Percentiles rank a stretch among this genome's conserved stretches.
These are phyloP conservation scores for Ganoderma boninense DNA, from an alignment of 1,284 basidiomycete genomes.

Conservation along the genomic window DNA sequence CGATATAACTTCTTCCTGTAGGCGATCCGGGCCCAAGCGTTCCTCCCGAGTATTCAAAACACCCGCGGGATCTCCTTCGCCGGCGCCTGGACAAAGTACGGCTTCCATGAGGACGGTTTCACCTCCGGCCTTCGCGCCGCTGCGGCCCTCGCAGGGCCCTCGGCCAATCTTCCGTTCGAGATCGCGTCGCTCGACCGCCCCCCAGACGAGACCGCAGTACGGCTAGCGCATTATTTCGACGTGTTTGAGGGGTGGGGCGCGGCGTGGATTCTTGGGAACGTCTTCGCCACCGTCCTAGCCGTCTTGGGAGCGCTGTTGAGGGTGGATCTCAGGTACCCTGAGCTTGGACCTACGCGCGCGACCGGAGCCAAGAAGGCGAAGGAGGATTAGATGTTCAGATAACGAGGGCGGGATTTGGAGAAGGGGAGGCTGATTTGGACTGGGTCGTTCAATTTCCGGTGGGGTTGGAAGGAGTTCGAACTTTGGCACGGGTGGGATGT, in stretches of 20 bases:
- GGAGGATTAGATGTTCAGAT: constrained; percentile 1
- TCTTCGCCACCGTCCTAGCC: constrained; percentile 21
- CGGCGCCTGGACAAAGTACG: constrained; percentile 85
- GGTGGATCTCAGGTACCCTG: constrained; percentile 24
- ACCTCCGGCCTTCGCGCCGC: constrained; percentile 64
- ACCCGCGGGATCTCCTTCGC: constrained; percentile 73
- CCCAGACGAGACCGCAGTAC: constrained; percentile 15
- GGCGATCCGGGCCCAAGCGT: constrained; percentile 65
- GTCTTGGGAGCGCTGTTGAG: constrained; percentile 28
- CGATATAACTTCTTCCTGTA: constrained; percentile 29
- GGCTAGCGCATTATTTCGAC: constrained; percentile 33
- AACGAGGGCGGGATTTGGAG: background rate
- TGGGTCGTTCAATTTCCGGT: background rate
- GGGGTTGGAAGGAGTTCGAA: background rate
- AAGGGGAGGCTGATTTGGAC: background rate
- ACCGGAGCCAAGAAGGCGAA: background rate
- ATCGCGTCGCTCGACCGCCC: constrained; percentile 38
- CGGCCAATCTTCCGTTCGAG: constrained; percentile 38
- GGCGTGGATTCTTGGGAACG: constrained; percentile 27
- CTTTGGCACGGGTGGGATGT: background rate
- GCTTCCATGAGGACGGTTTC: constrained; percentile 87
- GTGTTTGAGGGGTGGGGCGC: constrained; percentile 28
- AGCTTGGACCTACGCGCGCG: background rate
- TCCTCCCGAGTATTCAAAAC: constrained; percentile 70
- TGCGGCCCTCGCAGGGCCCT: constrained; percentile 23